Evolutionary conservation across 2,329 filamentous ascomycete species (phyloP), one percentile per base, ranked within the genome.

Genomic region (Leptographium galeiforme): DNA sequence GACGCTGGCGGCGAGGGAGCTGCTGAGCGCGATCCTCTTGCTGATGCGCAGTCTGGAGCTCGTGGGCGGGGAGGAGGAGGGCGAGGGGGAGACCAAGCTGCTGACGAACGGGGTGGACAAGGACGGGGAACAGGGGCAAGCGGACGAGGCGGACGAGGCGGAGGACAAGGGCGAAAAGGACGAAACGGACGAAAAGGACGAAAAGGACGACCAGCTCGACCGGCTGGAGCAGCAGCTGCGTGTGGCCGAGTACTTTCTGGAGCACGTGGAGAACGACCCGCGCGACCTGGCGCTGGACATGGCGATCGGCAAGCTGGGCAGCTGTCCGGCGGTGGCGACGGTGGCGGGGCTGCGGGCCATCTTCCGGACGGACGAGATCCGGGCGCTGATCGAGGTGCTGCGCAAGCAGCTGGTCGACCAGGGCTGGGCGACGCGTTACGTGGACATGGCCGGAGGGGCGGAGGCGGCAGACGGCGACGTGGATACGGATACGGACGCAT

Each of bases 391-490:
- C 60, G 78, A 85, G 59, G 72, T 89, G 7, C 73, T 91, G 34
- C 81, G 86, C 53, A 75, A 84, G 58, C 85, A 90, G 67, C 74
- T 91, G 47, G 79, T 82, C 51, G 79, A 82, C 58, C 86, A 86
- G 54, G 82, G 83, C 36, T 91, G 87, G 87, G 88, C 84, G 0
- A 78, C 81, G 18, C 75, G 79, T 25, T 89, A 89, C 65, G 68
- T 86, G 40, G 84, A 86, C 60, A 67, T 70, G 12, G 74, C 76
- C 16, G 66, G 71, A 51, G 69, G 73, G 34, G 73, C 34, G 2
- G 44, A 19, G 6, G 44, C 45, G 12, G 60, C 60, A 8, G 62
- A 79, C 6, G 64, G 67, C 13, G 55, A 58, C 18, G 60, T 77
- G 41, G 61, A 66, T 14, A 25, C 25, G 25, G 25, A 25, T 25